Percentiles rank a stretch among this genome's conserved stretches.
phyloP scores from a whole-genome alignment of 768 basidiomycete species.

The Russula vinacea region DNA sequence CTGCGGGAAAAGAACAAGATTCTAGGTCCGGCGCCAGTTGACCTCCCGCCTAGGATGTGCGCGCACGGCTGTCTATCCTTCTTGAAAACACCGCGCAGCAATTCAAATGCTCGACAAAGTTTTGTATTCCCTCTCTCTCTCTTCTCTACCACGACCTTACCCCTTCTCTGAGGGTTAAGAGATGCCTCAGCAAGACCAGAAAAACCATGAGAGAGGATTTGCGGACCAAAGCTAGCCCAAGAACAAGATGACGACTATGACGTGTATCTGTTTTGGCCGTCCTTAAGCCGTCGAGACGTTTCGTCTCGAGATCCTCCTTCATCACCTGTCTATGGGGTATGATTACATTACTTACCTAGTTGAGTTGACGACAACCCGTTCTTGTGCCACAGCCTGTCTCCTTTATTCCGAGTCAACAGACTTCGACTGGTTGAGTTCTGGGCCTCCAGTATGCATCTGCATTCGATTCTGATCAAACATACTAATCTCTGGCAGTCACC shows the following conservation, averaged over 20 bases:
- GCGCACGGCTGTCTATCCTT: conserved; percentile 5
- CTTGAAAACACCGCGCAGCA: conserved; percentile 20
- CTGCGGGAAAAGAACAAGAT: conserved; percentile 9
- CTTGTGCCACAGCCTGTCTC: conserved; percentile 16
- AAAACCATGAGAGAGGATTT: neutral
- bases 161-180: neutral
- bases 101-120: conserved; percentile 22
- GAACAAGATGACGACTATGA: conserved; percentile 17
- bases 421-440: neutral
- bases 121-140: neutral
- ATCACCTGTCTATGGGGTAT: conserved; percentile 19
- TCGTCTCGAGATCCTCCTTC: neutral
- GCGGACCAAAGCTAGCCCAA: neutral
- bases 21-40: conserved; percentile 14
- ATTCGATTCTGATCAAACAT: neutral
- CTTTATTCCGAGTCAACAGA: conserved; percentile 13
- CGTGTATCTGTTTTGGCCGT: conserved; percentile 15
- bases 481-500: conserved; percentile 15
- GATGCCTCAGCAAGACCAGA: conserved; percentile 1
- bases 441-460: conserved; percentile 4
- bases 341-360: neutral
- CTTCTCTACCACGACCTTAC: neutral
- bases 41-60: neutral
- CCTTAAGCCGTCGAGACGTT: conserved; percentile 1
- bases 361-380: neutral